phyloP scores from a whole-genome alignment of 768 basidiomycete genomes.

The Lactarius evosmus region DNA sequence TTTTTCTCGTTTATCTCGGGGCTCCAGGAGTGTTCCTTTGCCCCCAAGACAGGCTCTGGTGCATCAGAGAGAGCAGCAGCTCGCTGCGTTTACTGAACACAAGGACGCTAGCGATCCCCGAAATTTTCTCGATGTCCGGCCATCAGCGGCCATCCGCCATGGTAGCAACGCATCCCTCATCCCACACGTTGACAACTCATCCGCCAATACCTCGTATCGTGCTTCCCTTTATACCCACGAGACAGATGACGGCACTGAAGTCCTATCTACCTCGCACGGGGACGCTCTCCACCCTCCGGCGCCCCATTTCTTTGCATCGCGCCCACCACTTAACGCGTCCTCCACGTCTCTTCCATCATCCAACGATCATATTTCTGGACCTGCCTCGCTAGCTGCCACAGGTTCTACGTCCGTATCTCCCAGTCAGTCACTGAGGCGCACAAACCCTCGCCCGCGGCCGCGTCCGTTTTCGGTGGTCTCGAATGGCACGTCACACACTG shows the following conservation, averaged over 20 bases:
- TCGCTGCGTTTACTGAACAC: conserved; percentile 40
- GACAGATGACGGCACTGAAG: conserved; percentile 12
- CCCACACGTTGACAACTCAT: conserved; percentile 24
- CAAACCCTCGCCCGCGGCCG: not conserved
- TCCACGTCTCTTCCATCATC: conserved; percentile 15
- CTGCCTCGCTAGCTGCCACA: not conserved
- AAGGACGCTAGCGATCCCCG: conserved; percentile 25
- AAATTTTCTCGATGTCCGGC: conserved; percentile 32
- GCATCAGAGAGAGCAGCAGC: conserved; percentile 52
- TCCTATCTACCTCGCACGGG: not conserved
- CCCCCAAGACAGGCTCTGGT: conserved; percentile 67
- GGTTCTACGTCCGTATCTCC: not conserved
- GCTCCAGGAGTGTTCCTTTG: conserved; percentile 43
- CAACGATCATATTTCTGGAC: conserved; percentile 6
- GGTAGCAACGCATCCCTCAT: conserved; percentile 39
- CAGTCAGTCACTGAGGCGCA: not conserved
- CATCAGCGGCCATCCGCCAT: conserved; percentile 24
- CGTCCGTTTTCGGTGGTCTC: conserved; percentile 16
- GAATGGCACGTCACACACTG: conserved; percentile 7
- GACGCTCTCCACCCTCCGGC: conserved; percentile 7
- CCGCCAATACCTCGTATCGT: conserved; percentile 8
- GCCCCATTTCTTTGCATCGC: conserved; percentile 2
- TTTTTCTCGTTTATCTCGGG: conserved; percentile 37
- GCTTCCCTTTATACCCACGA: conserved; percentile 26
- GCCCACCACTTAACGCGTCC: conserved; percentile 2